Evolutionary conservation across 352 stramenopile species (phyloP).

Genomic region (Globisporangium irregulare): DNA sequence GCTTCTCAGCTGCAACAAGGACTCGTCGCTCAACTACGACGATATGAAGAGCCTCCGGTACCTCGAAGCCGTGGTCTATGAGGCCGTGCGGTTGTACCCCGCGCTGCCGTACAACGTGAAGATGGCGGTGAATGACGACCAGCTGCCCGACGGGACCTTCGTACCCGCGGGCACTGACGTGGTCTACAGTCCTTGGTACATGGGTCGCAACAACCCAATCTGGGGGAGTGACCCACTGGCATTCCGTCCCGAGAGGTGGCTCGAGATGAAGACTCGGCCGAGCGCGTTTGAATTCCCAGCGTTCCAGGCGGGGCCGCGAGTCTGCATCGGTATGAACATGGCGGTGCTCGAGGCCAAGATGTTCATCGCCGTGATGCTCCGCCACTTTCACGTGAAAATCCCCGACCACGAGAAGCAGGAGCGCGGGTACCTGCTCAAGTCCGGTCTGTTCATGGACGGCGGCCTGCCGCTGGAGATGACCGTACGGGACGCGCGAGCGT

Average conservation of each 20-base stretch:
- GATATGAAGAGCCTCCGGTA: constrained; percentile 62
- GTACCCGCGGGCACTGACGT: constrained; percentile 56
- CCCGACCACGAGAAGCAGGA: constrained; percentile 32
- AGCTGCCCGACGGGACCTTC: constrained; percentile 15
- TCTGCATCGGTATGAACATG: constrained; percentile 76
- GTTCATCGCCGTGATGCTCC: constrained; percentile 48
- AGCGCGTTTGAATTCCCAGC: constrained; percentile 67
- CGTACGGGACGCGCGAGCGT: constrained; percentile 14
- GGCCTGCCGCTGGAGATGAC: constrained; percentile 49
- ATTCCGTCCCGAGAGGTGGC: constrained; percentile 70
- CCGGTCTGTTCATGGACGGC: constrained; percentile 46
- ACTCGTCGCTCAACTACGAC: constrained; percentile 39
- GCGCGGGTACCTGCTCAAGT: constrained; percentile 52
- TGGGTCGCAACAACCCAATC: constrained; percentile 51
- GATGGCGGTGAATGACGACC: constrained; percentile 9
- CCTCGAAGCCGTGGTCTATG: constrained; percentile 63
- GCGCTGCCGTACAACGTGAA: constrained; percentile 78
- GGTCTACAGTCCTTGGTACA: constrained; percentile 74
- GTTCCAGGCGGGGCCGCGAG: constrained; percentile 65
- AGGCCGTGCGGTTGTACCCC: constrained; percentile 72
- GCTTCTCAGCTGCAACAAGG: constrained; percentile 24
- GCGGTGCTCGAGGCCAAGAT: constrained; percentile 63
- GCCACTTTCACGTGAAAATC: constrained; percentile 45
- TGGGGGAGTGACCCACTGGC: constrained; percentile 49
- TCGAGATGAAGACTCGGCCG: constrained; percentile 55